Evolutionary conservation across 768 basidiomycete species (phyloP), one percentile per base, ranked within the genome.

Genomic region (Agaricus bisporus): DNA sequence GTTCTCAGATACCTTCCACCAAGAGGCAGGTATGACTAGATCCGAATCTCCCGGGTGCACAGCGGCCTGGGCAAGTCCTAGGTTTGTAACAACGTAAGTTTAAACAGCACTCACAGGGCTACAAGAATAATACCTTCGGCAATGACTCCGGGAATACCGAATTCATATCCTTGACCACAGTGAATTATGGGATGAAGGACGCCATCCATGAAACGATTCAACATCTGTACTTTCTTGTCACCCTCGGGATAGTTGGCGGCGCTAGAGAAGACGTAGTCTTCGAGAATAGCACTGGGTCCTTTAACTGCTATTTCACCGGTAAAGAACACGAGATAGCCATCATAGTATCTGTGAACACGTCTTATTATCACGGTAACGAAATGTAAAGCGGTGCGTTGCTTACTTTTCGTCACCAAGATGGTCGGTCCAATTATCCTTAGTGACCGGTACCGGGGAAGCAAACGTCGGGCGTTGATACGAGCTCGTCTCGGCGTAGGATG

Each of bases 141-240:
- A 2, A 79, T 65, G 41, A 85, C 62, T 0, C 85, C 86, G 5
- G 79, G 74, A 17, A 83, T 50, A 1, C 63, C 70, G 54, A 86
- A 86, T 62, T 88, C 87, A 5, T 75, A 62, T 3, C 84, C 85
- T 63, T 80, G 78, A 14, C 82, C 85, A 3, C 67, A 56, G 58
- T 87, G 82, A 39, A 88, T 86, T 29, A 86, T 50, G 0, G 86
- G 81, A 59, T 89, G 86, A 2, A 88, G 17, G 8, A 85, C 61
- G 1, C 81, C 83, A 0, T 72, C 73, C 10, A 81, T 22, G 58
- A 82, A 75, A 14, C 84, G 75, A 38, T 70, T 73, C 6, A 87
- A 60, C 82, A 88, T 82, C 55, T 41, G 37, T 20, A 36, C 26
- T 1, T 29, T 29, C 12, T 48, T 3, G 3, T 42, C 32, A 1